Base-by-base conservation (phyloP, 805 yeast species). In the Yarrowia sp. region DNA sequence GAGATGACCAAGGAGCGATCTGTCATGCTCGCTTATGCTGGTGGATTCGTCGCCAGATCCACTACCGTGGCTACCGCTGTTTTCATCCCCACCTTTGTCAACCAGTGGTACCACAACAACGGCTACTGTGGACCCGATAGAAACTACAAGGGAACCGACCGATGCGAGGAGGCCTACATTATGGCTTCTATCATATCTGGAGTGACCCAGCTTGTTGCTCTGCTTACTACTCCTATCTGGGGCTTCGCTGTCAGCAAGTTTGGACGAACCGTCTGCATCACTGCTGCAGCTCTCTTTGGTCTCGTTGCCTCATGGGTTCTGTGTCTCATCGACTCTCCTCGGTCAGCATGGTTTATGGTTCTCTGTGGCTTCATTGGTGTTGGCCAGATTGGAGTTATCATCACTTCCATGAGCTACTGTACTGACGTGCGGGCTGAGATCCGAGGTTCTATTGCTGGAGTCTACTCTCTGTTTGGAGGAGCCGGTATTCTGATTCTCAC, bases 101-200 rank as follows among this genome's bases (percentile, higher is more conserved):
- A 84, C 72, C 79, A 81, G 62, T 85, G 80, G 75, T 88, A 79
- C 72, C 76, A 78, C 66, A 72, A 78, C 41, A 76, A 76, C 4
- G 90, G 88, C 0, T 71, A 73, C 59, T 87, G 92, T 71, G 69
- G 76, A 0, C 63, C 65, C 10, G 69, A 64, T 11, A 68, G 67
- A 22, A 70, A 69, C 48, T 67, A 68, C 32, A 49, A 38, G 38
- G 61, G 56, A 16, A 59, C 62, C 4, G 43, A 64, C 32, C 41
- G 65, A 12, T 49, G 64, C 14, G 66, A 67, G 43, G 87, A 85
- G 41, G 90, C 89, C 0, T 86, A 84, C 68, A 78, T 85, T 9
- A 80, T 82, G 66, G 83, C 90, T 17, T 89, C 91, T 0, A 85
- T 88, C 46, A 74, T 88, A 32, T 82, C 89, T 0, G 93, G 93